Percentiles rank a stretch among this genome's conserved stretches.
Evolutionary conservation across 140 eudicot genomes (phyloP).

Genomic region (Erigeron philadelphicus): DNA sequence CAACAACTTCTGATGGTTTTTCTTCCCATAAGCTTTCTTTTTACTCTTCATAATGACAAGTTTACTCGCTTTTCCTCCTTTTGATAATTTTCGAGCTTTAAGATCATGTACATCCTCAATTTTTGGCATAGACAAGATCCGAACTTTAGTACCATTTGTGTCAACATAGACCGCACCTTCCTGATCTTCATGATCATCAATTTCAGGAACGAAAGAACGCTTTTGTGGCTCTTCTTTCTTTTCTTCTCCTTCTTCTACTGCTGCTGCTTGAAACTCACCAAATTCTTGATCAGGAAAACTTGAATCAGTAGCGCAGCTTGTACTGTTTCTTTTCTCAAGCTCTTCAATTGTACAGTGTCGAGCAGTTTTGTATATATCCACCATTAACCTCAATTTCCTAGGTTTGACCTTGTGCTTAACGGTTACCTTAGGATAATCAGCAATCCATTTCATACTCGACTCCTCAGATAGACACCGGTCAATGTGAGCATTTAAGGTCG

Average conservation of each 20-base stretch:
- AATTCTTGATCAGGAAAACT: slow-evolving; percentile 38
- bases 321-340: slow-evolving; percentile 75
- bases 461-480: slow-evolving; percentile 73
- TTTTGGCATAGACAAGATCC: slow-evolving; percentile 51
- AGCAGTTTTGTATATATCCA: slow-evolving; percentile 55
- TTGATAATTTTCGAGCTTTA: slow-evolving; percentile 21
- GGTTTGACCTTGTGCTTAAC: slow-evolving; percentile 63
- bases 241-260: slow-evolving; percentile 19
- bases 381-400: slow-evolving; percentile 49
- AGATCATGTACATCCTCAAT: slow-evolving; percentile 16
- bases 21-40: slow-evolving; percentile 35
- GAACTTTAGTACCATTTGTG: slow-evolving; percentile 65
- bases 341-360: slow-evolving; percentile 62
- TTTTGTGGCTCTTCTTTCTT: slow-evolving; percentile 24
- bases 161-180: slow-evolving; percentile 72
- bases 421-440: slow-evolving; percentile 28
- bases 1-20: slow-evolving; percentile 25
- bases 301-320: slow-evolving; percentile 57
- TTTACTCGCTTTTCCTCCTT: slow-evolving; percentile 42
- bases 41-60: slow-evolving; percentile 35
- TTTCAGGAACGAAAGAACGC: slow-evolving; percentile 24
- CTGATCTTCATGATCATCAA: slow-evolving; percentile 35
- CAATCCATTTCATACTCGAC: slow-evolving; percentile 31
- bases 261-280: slow-evolving; percentile 27
- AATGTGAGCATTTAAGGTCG: slow-evolving; percentile 79